Evolutionary conservation across 352 stramenopile species (phyloP), one percentile per base, ranked within the genome.

Genomic region (Globisporangium sylvaticum): DNA sequence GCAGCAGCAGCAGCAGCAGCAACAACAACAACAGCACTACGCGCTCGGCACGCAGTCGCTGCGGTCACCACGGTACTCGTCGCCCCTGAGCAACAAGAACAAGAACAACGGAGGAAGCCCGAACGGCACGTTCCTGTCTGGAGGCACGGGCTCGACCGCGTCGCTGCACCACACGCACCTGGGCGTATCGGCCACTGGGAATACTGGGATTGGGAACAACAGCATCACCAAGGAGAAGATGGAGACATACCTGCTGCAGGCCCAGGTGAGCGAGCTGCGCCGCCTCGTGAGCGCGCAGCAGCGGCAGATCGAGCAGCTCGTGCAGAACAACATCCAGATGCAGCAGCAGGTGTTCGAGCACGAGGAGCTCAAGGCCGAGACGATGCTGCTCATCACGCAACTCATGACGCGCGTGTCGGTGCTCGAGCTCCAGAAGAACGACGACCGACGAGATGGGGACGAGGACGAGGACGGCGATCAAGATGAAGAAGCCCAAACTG

Each of bases 351-450:
- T 94, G 37, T 73, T 92, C 4, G 84, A 92, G 58, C 84, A 92
- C 54, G 84, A 93, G 65, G 84, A 94, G 57, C 71, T 88, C 37
- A 92, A 92, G 69, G 83, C 87, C 68, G 87, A 92, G 73, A 94
- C 87, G 59, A 93, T 87, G 79, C 79, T 91, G 31, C 71, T 94
- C 9, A 90, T 94, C 66, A 94, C 83, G 56, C 83, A 94, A 65
- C 73, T 94, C 64, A 92, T 94, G 84, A 94, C 84, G 27, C 84
- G 87, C 55, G 83, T 94, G 32, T 93, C 87, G 24, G 66, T 89
- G 65, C 79, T 94, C 24, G 87, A 94, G 56, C 64, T 94, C 39
- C 74, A 87, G 39, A 78, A 79, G 39, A 70, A 80, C 22, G 66
- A 63, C n/a, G 53, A 62, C 32, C n/a, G 58, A 53, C 18, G 75